These are phyloP conservation scores for Colletotrichum coccodes DNA, from an alignment of 2,329 filamentous ascomycete species.

Conservation along the genomic window DNA sequence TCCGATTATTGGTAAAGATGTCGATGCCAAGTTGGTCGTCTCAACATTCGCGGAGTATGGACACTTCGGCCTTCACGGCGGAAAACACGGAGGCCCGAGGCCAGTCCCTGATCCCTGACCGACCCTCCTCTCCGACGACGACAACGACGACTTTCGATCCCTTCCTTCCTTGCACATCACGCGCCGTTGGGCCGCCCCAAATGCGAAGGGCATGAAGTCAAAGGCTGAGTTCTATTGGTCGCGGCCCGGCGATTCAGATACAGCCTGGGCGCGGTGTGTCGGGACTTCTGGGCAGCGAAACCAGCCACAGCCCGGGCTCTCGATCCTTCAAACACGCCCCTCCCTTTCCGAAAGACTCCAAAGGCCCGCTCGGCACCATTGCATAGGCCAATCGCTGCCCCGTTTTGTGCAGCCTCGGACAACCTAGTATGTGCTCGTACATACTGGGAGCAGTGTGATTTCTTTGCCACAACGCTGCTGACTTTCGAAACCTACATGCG, in stretches of 20 bases:
- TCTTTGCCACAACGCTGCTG: slow-evolving; percentile 14
- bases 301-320: background rate
- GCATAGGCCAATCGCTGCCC: slow-evolving; percentile 1
- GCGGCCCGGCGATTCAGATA: slow-evolving; percentile 7
- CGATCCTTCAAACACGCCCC: slow-evolving; percentile 12
- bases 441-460: background rate
- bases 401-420: background rate
- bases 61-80: slow-evolving; percentile 19
- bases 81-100: slow-evolving; percentile 16
- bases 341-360: background rate
- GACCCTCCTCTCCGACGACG: slow-evolving; percentile 5
- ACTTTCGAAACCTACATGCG: background rate
- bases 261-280: background rate
- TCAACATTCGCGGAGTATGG: slow-evolving; percentile 8
- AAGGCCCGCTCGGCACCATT: background rate
- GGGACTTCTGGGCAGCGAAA: background rate
- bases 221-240: slow-evolving; percentile 2
- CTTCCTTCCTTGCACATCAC: background rate
- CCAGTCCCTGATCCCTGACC: slow-evolving; percentile 17
- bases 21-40: slow-evolving; percentile 5
- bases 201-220: background rate
- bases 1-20: background rate
- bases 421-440: background rate
- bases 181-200: background rate
- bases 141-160: slow-evolving; percentile 2